These are phyloP conservation scores for Tetrahymena thermophila DNA, from an alignment of 73 alveolate genomes.

Conservation along the genomic window DNA sequence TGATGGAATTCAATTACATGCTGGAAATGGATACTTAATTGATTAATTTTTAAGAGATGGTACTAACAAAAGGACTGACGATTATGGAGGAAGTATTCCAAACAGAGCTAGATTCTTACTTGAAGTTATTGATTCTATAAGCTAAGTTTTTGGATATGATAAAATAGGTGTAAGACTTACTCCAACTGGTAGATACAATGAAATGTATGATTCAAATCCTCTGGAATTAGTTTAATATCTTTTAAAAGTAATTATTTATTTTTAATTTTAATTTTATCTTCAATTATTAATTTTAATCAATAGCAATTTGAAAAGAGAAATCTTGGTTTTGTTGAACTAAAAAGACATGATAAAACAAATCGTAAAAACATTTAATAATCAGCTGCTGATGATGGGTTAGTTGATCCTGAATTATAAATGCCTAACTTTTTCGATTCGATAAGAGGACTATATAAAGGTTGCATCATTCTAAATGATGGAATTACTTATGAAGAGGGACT, in stretches of 20 bases:
- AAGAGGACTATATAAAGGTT: slow-evolving; percentile 8
- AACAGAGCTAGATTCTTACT: slow-evolving; percentile 68
- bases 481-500: not conserved
- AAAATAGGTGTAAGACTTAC: slow-evolving; percentile 49
- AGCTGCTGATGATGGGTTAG: not conserved
- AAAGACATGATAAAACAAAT: not conserved
- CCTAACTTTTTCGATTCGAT: not conserved
- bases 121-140: slow-evolving; percentile 53
- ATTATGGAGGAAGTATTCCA: slow-evolving; percentile 79
- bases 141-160: slow-evolving; percentile 20
- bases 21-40: slow-evolving; percentile 62
- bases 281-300: no score
- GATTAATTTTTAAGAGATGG: slow-evolving; percentile 60
- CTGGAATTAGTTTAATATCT: slow-evolving; percentile 6
- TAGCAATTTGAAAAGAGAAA: not conserved
- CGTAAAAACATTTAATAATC: not conserved
- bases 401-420: not conserved
- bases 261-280: no score
- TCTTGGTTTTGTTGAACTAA: slow-evolving; percentile 18
- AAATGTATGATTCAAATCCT: slow-evolving; percentile 49
- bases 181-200: slow-evolving; percentile 38
- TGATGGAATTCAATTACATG: slow-evolving; percentile 74
- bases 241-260: not conserved
- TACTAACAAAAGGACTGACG: slow-evolving; percentile 72
- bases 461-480: slow-evolving; percentile 9